A percentile compares a stretch with the other conserved stretches of the same genome.
Conservation (phyloP, 108 stramenopile species). For the Ochromonas danica region DNA sequence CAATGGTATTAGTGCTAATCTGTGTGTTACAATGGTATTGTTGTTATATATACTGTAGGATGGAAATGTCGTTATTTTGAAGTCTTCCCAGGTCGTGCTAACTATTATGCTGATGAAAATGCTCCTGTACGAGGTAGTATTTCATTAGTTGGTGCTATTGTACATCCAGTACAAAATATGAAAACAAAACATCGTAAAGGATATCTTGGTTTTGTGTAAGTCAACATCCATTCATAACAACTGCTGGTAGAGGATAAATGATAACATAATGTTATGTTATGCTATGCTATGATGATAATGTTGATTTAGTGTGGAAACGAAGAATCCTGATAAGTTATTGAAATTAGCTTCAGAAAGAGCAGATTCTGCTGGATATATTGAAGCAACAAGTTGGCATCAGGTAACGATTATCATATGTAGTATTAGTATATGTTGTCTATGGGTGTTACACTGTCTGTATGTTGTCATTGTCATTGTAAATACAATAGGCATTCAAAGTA, state of each 20-base stretch:
- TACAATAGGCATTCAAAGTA: neutral
- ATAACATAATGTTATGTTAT: no score
- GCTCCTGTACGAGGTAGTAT: neutral
- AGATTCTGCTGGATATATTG: neutral
- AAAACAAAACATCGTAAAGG: neutral
- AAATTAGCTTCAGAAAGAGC: neutral
- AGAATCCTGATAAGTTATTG: neutral
- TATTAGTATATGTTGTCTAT: no score
- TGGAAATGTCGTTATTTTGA: neutral
- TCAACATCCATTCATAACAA: no score
- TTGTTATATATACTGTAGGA: no score
- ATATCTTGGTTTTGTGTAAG: no score
- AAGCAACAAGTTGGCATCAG: neutral
- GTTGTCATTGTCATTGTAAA: neutral
- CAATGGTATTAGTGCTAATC: no score
- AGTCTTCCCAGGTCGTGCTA: neutral
- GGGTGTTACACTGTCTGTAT: neutral
- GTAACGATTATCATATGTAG: neutral
- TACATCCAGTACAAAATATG: neutral
- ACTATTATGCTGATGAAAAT: neutral
- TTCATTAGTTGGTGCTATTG: neutral
- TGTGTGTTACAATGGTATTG: no score
- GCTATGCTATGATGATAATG: no score
- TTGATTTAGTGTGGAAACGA: neutral
- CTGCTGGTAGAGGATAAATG: no score